Percentiles rank a stretch among this genome's conserved stretches.
phyloP scores from a whole-genome alignment of 2,329 filamentous ascomycete genomes.

The Sclerotinia trifoliorum region DNA sequence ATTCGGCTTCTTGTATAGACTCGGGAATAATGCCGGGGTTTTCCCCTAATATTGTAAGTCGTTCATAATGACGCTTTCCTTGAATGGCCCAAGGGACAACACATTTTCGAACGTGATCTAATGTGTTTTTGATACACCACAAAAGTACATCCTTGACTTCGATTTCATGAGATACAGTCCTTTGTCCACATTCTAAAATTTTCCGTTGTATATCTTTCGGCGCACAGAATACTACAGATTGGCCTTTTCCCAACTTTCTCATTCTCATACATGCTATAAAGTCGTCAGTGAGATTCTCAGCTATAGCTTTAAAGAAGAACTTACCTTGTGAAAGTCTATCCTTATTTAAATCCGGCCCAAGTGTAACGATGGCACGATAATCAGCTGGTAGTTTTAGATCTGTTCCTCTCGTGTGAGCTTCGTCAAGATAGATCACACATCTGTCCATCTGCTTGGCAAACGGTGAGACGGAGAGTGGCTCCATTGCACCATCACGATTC shows the following conservation, averaged over 20 bases:
- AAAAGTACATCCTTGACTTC: conserved; percentile 54
- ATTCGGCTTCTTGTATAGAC: conserved; percentile 54
- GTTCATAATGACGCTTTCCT: conserved; percentile 51
- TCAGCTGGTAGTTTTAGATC: conserved; percentile 60
- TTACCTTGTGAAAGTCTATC: conserved; percentile 45
- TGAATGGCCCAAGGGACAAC: conserved; percentile 62
- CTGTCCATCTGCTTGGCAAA: conserved; percentile 54
- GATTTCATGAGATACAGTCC: conserved; percentile 38
- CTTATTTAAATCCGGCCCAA: conserved; percentile 65
- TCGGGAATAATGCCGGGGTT: background rate
- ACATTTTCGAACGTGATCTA: conserved; percentile 47
- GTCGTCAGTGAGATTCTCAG: conserved; percentile 21
- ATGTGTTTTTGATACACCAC: conserved; percentile 61
- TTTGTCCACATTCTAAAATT: conserved; percentile 43
- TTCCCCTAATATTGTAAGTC: background rate
- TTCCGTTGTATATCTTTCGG: conserved; percentile 57
- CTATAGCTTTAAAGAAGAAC: background rate
- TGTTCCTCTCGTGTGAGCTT: conserved; percentile 68
- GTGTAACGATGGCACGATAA: conserved; percentile 64
- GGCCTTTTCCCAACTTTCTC: conserved; percentile 64
- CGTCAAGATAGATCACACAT: conserved; percentile 69
- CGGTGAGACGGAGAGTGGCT: conserved; percentile 56
- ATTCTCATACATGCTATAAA: conserved; percentile 66
- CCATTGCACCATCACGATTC: conserved; percentile 47
- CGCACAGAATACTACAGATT: conserved; percentile 62